phyloP scores from a whole-genome alignment of 371 early-diverging fungal species.

The Rhizomucor miehei region DNA sequence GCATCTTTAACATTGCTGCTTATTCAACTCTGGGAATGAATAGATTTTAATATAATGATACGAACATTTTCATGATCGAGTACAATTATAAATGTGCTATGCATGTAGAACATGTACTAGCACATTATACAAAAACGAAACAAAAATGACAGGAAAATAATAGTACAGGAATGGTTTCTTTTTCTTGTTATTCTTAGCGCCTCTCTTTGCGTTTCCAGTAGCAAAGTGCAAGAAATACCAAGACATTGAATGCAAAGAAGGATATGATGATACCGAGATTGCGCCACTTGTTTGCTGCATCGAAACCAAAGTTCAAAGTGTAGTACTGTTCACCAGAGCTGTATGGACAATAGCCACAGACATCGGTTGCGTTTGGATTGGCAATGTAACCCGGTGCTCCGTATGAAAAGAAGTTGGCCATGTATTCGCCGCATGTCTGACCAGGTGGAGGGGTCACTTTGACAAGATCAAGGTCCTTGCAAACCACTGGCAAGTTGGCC shows the following conservation, averaged over 20 bases:
- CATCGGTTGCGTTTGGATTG: conserved; percentile 40
- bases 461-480: conserved; percentile 46
- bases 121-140: neutral
- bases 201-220: conserved; percentile 23
- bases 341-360: conserved; percentile 70
- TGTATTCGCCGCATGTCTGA: conserved; percentile 65
- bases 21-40: too few species aligned
- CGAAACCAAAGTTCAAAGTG: conserved; percentile 51
- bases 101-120: too few species aligned
- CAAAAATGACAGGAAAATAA: neutral
- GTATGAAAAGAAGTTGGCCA: conserved; percentile 46
- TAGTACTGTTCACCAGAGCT: conserved; percentile 59
- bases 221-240: conserved; percentile 33
- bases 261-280: conserved; percentile 60
- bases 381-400: conserved; percentile 59
- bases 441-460: conserved; percentile 57
- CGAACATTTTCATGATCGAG: too few species aligned
- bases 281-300: conserved; percentile 60
- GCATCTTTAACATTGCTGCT: too few species aligned
- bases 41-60: too few species aligned
- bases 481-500: conserved; percentile 47
- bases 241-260: conserved; percentile 48
- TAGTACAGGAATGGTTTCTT: neutral
- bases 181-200: conserved; percentile 14
- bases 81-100: too few species aligned